Evolutionary conservation across 352 stramenopile genomes (phyloP), one percentile per base, ranked within the genome.

Genomic region (Globisporangium solare): DNA sequence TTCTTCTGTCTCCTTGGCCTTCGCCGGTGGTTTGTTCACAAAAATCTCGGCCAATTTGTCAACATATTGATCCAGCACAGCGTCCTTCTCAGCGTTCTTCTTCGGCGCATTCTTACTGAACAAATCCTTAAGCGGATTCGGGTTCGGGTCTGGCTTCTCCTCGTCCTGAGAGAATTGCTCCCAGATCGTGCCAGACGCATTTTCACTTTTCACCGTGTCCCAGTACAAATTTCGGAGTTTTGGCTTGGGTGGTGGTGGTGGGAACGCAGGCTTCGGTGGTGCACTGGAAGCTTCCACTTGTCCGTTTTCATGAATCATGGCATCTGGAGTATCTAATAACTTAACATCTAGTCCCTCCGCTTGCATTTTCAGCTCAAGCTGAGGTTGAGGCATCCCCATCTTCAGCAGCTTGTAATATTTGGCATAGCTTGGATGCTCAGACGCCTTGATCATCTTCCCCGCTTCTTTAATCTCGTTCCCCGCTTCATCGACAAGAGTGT

Each of bases 361-460:
- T 8, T 49, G 79, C 89, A 98, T 96, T 37, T 95, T 96, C 64
- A 98, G 67, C 54, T 98, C 91, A 10, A 97, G 74, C 40, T 96
- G 92, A 20, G 85, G 80, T 48, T 88, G 79, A 8, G 95, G 95
- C 81, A 99, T 93, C 6, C 92, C 93, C 70, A 98, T 92, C 66
- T 97, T 97, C 42, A 94, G 70, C 84, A 98, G 94, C 68, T 97
- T 98, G 74, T 98, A 98, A 78, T 97, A 98, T 69, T 97, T 97
- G 51, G 63, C 64, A 61, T 97, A 98, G 49, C 71, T 79, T 15
- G 89, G 88, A 58, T 98, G 89, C 54, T 98, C 79, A 8, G 61
- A 79, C 42, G 64, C 76, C 49, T 82, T 86, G 31, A 85, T 65
- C 43, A 62, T 70, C 43, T 72, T 69, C n/a, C 37, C 22, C 15